Percentiles rank a stretch among this genome's conserved stretches.
These are phyloP conservation scores for Lanmaoa pseudosensibilis DNA, from an alignment of 768 basidiomycete species.

Conservation along the genomic window DNA sequence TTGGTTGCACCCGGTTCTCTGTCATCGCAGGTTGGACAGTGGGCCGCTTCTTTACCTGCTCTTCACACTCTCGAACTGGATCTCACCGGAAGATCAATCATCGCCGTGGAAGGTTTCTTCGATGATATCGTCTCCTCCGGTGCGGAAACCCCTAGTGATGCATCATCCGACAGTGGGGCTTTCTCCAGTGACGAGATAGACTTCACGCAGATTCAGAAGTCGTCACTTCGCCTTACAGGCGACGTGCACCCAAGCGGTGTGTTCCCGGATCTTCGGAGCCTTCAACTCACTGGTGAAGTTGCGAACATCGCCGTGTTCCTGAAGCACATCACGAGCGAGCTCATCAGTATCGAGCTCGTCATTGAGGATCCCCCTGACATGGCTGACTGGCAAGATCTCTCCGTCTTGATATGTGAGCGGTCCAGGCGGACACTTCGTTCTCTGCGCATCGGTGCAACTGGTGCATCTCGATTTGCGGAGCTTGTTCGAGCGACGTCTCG, in stretches of 20 bases:
- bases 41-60: slow-evolving; percentile 63
- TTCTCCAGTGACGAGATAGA: slow-evolving; percentile 78
- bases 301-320: slow-evolving; percentile 71
- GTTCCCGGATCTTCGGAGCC: slow-evolving; percentile 56
- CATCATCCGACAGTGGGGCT: slow-evolving; percentile 73
- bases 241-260: slow-evolving; percentile 56
- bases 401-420: slow-evolving; percentile 57
- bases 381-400: slow-evolving; percentile 75
- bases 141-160: slow-evolving; percentile 66
- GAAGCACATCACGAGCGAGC: slow-evolving; percentile 62
- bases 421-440: slow-evolving; percentile 60
- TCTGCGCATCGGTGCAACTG: slow-evolving; percentile 61
- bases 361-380: slow-evolving; percentile 79
- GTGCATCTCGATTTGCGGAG: slow-evolving; percentile 77
- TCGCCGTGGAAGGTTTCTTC: slow-evolving; percentile 80
- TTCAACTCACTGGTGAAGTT: slow-evolving; percentile 70
- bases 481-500: slow-evolving; percentile 74
- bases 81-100: slow-evolving; percentile 63
- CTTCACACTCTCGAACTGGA: slow-evolving; percentile 70
- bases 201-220: slow-evolving; percentile 73
- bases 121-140: slow-evolving; percentile 69
- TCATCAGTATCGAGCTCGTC: slow-evolving; percentile 68
- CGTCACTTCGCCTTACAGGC: slow-evolving; percentile 61
- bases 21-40: slow-evolving; percentile 66
- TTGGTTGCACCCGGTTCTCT: slow-evolving; percentile 77